Evolutionary conservation across 2,329 filamentous ascomycete species (phyloP), one percentile per base, ranked within the genome.

Genomic region (Truncatella angustata): DNA sequence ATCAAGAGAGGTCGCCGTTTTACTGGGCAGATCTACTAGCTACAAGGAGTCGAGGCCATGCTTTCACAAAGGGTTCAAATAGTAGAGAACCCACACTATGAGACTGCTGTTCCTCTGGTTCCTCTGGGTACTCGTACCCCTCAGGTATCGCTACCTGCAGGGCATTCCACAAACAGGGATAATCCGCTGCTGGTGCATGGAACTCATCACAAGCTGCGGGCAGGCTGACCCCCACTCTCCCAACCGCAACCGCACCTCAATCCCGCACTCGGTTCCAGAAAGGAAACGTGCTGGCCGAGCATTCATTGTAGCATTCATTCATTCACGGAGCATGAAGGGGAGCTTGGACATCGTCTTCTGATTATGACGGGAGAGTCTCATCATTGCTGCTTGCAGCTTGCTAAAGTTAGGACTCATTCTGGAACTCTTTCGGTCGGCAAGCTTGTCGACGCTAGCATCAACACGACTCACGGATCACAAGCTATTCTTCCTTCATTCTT

Each of bases 71-170:
- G 36, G 49, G 37, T 51, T 36, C 49, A 45, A 36, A n/a, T n/a
- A 30, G 36, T 21, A 5, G 20, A n/a, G 18, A 18, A 34, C 20
- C 45, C 34, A 39, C 34, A 26, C 24, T 40, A 40, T 40, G 21
- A 21, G 12, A 35, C 32, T 35, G 32, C 32, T 35, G 16, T 16
- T 35, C 12, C 32, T n/a, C 21, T 21, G 21, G 37, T 40, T n/a
- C n/a, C n/a, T n/a, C n/a, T n/a, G n/a, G n/a, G n/a, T n/a, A n/a
- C n/a, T n/a, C 21, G 47, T 40, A 50, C 23, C 39, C 35, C 30
- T n/a, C 16, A 45, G 32, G 49, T 51, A 51, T 32, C 32, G 39
- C 36, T 51, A 51, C 49, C 16, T 50, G 47, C 47, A 50, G 30
- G 47, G 40, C 35, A 50, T 50, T 35, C n/a, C 35, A 35, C 16